Base-by-base conservation (phyloP, 1,139 yeast genomes). In the Waltiozyma sp. region DNA sequence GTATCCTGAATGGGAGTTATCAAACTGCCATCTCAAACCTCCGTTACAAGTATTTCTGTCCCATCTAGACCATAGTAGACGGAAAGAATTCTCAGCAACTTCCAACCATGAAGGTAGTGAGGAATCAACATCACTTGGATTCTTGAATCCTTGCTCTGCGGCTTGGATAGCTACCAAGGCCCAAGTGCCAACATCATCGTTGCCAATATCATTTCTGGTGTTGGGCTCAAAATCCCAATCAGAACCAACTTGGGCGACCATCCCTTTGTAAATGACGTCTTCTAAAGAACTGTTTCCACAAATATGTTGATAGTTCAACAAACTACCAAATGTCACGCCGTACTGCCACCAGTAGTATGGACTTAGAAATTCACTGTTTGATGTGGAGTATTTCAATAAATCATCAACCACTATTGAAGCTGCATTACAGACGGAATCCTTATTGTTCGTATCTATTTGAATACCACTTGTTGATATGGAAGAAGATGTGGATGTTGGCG, bases 261-360 rank as follows among this genome's bases (percentile, higher is more conserved):
- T 57, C 4, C 88, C 82, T 24, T 69, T 64, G 54, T 73, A 75
- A 49, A 83, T 70, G 24, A 73, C 51, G 5, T 68, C 67, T 47
- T 70, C 75, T 54, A 69, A 80, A 1, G 86, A 73, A 54, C 72
- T 72, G 61, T 85, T 79, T 31, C 73, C 65, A 60, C 87, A 78
- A 57, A 73, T 73, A 51, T 66, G 73, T 55, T 80, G 68, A 57
- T 78, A 81, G 58, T 82, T 89, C 42, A 86, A 64, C 64, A 86
- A 56, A 11, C 86, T 73, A 13, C 89, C 91, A 77, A 86, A 80
- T 1, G 85, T 87, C 46, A 87, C 94, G 50, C 95, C 95, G 38
- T 93, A 91, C 65, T 82, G 85, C 95, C 95, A 87, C 96, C 96
- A 87, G 68, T 82, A 85, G 65, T 83, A 84, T 2, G 94, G 94